Conservation (phyloP, 129 eudicot genomes). For the Rutidosis leptorrhynchoides region DNA sequence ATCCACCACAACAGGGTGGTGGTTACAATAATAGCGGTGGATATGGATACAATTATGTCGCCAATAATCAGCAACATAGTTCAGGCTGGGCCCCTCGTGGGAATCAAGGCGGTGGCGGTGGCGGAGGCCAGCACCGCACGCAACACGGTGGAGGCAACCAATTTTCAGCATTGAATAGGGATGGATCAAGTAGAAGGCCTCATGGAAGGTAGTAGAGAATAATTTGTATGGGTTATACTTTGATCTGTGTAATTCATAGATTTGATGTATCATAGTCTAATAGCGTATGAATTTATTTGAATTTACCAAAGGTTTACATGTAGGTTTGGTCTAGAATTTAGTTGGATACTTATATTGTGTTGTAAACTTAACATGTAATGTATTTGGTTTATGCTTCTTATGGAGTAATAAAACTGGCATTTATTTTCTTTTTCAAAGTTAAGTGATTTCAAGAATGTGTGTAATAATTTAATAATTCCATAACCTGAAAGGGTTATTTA, state of each 20-base stretch:
- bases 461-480: no score
- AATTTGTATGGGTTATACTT: neutral
- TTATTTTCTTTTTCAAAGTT: no score
- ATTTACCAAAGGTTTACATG: constrained; percentile 13
- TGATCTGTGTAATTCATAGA: constrained; percentile 13
- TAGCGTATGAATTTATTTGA: constrained; percentile 5
- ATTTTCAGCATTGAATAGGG: constrained; percentile 59
- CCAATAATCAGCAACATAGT: constrained; percentile 25
- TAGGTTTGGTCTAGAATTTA: constrained; percentile 22
- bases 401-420: neutral
- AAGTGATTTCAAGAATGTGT: no score
- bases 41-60: constrained; percentile 13
- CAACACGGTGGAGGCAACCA: constrained; percentile 64
- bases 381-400: constrained; percentile 9
- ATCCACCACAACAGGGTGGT: constrained; percentile 32
- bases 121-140: constrained; percentile 41
- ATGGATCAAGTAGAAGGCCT: constrained; percentile 29
- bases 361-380: constrained; percentile 22
- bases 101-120: constrained; percentile 40
- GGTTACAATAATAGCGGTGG: constrained; percentile 22
- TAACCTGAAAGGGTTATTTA: no score
- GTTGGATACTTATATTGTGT: constrained; percentile 15
- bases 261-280: constrained; percentile 24
- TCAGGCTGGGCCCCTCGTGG: constrained; percentile 44
- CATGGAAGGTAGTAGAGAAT: constrained; percentile 48